phyloP scores from a whole-genome alignment of 2,329 filamentous ascomycete species.

The Trichophyton schoenleinii region DNA sequence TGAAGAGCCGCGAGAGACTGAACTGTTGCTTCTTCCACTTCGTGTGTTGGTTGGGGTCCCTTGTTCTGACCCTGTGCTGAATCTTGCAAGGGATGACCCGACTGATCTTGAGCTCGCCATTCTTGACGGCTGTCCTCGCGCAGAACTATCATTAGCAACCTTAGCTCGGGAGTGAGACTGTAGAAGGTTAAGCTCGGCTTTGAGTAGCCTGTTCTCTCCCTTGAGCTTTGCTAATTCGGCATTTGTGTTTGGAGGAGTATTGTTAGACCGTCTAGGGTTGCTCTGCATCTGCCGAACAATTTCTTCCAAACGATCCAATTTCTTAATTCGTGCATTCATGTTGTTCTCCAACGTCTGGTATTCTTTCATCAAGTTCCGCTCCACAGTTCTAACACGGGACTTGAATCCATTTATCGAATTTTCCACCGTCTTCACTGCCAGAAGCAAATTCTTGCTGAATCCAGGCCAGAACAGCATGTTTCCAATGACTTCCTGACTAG shows the following conservation, averaged over 20 bases:
- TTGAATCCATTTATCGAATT: conserved; percentile 65
- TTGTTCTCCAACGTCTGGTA: conserved; percentile 76
- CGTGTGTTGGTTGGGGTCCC: conserved; percentile 15
- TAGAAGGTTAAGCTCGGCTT: conserved; percentile 55
- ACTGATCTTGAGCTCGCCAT: not conserved
- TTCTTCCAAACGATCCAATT: conserved; percentile 74
- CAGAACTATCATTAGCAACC: conserved; percentile 29
- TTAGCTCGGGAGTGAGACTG: conserved; percentile 49
- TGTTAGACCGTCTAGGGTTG: conserved; percentile 20
- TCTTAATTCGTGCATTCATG: conserved; percentile 67
- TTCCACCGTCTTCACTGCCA: conserved; percentile 79
- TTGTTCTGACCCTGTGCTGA: conserved; percentile 13
- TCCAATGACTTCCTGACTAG: conserved; percentile 71
- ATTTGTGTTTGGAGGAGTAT: conserved; percentile 22
- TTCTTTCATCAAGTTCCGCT: conserved; percentile 79
- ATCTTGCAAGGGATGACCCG: not conserved
- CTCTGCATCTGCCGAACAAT: conserved; percentile 52
- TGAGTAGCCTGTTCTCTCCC: conserved; percentile 47
- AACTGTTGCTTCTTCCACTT: conserved; percentile 16
- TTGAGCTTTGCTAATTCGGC: conserved; percentile 48
- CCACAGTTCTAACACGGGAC: conserved; percentile 66
- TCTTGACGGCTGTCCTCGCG: conserved; percentile 15
- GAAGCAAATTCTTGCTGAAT: conserved; percentile 80
- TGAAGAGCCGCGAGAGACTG: conserved; percentile 21
- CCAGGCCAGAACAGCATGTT: conserved; percentile 64